Percentiles rank a stretch among this genome's conserved stretches.
Evolutionary conservation across 176 grass and related monocot genomes (phyloP).

Genomic region (Raddia distichophylla): DNA sequence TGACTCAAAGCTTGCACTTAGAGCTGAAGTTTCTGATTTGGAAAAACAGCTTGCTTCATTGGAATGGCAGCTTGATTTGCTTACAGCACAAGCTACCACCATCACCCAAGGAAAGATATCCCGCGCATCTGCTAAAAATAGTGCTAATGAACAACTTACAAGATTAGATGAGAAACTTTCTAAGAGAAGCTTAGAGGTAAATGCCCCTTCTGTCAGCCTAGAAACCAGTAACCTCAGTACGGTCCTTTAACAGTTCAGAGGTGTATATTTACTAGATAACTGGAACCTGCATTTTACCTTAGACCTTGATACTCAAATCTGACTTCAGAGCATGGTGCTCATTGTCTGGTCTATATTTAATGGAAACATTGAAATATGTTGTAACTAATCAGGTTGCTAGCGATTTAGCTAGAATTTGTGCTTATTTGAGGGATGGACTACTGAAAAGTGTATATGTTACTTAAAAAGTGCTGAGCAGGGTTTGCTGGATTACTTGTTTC

Average conservation of each 20-base stretch:
- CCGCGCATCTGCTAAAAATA: slow-evolving; percentile 55
- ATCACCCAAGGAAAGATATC: slow-evolving; percentile 78
- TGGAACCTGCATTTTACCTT: slow-evolving; percentile 17
- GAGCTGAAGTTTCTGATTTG: slow-evolving; percentile 79
- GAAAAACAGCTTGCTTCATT: slow-evolving; percentile 81
- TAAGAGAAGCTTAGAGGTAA: slow-evolving; percentile 57
- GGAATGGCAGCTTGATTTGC: slow-evolving; percentile 75
- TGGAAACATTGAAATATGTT: slow-evolving; percentile 1
- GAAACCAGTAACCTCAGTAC: slow-evolving; percentile 24
- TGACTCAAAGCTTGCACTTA: slow-evolving; percentile 79
- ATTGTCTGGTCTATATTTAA: slow-evolving; percentile 15
- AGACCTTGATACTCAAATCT: not conserved
- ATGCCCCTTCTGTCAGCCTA: slow-evolving; percentile 24
- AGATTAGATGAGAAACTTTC: slow-evolving; percentile 49
- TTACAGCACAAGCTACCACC: slow-evolving; percentile 75
- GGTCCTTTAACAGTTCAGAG: not conserved
- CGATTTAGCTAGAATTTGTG: slow-evolving; percentile 17
- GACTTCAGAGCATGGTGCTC: not conserved
- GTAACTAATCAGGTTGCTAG: not conserved
- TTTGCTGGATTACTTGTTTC: slow-evolving; percentile 24
- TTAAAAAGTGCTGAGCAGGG: slow-evolving; percentile 11
- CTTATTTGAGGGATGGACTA: not conserved
- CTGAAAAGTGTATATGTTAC: not conserved
- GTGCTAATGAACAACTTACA: slow-evolving; percentile 38
- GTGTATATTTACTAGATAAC: slow-evolving; percentile 20